These are phyloP conservation scores for Saccharum officinarum DNA, from an alignment of 176 grass and related monocot genomes.

Conservation along the genomic window DNA sequence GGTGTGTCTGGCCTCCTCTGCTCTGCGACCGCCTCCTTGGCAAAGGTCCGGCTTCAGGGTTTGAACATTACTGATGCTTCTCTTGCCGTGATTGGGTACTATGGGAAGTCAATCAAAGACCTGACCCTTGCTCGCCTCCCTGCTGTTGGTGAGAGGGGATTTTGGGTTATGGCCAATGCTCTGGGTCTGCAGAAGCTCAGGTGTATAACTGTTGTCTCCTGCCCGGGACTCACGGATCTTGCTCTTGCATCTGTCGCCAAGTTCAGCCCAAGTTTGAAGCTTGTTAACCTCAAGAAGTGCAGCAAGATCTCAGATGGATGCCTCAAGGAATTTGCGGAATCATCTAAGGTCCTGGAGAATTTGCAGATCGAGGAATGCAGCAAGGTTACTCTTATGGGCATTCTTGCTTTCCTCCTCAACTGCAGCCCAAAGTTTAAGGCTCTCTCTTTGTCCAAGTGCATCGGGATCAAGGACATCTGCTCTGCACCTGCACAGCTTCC, in stretches of 20 bases:
- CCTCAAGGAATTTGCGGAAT: slow-evolving; percentile 62
- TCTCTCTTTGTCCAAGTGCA: slow-evolving; percentile 78
- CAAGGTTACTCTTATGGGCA: slow-evolving; percentile 62
- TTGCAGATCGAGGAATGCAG: slow-evolving; percentile 85
- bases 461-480: slow-evolving; percentile 76
- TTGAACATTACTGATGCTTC: slow-evolving; percentile 79
- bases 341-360: slow-evolving; percentile 59
- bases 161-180: slow-evolving; percentile 98
- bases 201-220: slow-evolving; percentile 57
- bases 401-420: slow-evolving; percentile 69
- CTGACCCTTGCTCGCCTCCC: slow-evolving; percentile 62
- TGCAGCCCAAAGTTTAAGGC: slow-evolving; percentile 76
- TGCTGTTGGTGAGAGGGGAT: slow-evolving; percentile 74
- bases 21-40: slow-evolving; percentile 48
- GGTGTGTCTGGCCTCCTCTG: slow-evolving; percentile 75
- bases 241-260: slow-evolving; percentile 68
- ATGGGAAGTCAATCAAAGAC: slow-evolving; percentile 71
- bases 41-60: slow-evolving; percentile 70
- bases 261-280: slow-evolving; percentile 77
- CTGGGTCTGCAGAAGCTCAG: slow-evolving; percentile 83
- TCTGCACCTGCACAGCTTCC: slow-evolving; percentile 65
- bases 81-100: slow-evolving; percentile 80
- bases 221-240: slow-evolving; percentile 75
- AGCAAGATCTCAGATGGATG: slow-evolving; percentile 66
- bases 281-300: slow-evolving; percentile 66